Percentiles rank a stretch among this genome's conserved stretches.
Evolutionary conservation across 306 rosid genomes (phyloP).

Genomic region (Rosa lucieae): DNA sequence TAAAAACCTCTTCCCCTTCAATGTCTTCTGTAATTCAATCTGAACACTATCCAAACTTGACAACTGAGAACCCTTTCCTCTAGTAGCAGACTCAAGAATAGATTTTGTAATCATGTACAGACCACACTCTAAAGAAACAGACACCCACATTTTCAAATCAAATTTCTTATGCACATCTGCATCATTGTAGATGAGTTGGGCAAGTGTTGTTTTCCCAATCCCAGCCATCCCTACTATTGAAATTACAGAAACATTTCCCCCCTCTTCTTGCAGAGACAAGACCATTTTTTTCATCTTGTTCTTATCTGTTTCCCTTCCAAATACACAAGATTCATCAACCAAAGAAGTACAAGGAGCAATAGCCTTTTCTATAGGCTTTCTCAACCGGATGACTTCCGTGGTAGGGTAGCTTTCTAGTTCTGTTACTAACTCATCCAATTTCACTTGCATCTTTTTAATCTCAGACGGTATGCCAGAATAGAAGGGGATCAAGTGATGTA

Average conservation of each 20-base stretch:
- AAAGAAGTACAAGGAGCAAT: not conserved
- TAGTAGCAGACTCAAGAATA: not conserved
- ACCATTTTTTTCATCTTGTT: not conserved
- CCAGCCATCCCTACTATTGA: conserved; percentile 25
- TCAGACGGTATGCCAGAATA: conserved; percentile 11
- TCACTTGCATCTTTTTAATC: conserved; percentile 1
- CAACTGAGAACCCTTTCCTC: not conserved
- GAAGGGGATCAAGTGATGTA: conserved; percentile 5
- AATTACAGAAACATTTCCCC: not conserved
- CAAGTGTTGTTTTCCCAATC: conserved; percentile 33
- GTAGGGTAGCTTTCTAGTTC: conserved; percentile 12
- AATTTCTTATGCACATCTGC: conserved; percentile 8
- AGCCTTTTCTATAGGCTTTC: not conserved
- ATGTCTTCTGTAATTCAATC: not conserved
- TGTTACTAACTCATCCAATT: not conserved
- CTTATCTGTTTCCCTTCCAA: conserved; percentile 21
- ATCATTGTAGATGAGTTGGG: conserved; percentile 32
- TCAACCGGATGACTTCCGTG: not conserved
- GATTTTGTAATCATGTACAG: not conserved
- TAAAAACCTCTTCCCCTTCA: conserved; percentile 5
- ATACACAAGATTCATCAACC: conserved; percentile 3
- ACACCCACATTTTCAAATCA: conserved; percentile 28
- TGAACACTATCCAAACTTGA: not conserved
- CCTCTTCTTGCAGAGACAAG: not conserved
- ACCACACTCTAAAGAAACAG: conserved; percentile 10